Conservation (phyloP, 306 rosid genomes). For the Luffa aegyptiaca region DNA sequence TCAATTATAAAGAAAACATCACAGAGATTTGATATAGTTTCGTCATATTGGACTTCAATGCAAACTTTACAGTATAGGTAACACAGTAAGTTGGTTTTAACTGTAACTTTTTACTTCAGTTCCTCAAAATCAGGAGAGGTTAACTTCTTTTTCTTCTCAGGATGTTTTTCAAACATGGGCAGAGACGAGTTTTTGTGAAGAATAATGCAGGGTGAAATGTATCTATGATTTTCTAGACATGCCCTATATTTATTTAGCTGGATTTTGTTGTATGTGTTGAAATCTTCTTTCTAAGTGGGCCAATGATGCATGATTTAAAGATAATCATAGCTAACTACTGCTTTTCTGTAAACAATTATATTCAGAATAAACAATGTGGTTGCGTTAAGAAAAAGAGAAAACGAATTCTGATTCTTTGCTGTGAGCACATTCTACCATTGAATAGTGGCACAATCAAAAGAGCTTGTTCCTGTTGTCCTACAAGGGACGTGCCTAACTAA, state of each 20-base stretch:
- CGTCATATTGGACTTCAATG: neutral
- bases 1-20: neutral
- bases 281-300: neutral
- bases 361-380: neutral
- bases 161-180: neutral
- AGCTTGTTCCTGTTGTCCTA: slow-evolving; percentile 12
- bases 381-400: slow-evolving; percentile 1
- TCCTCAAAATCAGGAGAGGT: neutral
- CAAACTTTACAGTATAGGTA: neutral
- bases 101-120: neutral
- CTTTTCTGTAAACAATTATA: neutral
- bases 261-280: slow-evolving; percentile 1
- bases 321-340: slow-evolving; percentile 3
- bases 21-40: neutral
- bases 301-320: neutral
- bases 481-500: slow-evolving; percentile 20
- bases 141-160: neutral
- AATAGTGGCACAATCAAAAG: neutral
- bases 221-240: neutral
- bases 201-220: neutral
- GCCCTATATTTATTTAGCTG: neutral
- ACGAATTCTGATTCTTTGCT: slow-evolving; percentile 5
- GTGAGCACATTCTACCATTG: slow-evolving; percentile 2
- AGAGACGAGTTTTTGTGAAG: neutral
- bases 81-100: neutral